Evolutionary conservation across 441 rosid species (phyloP).

Genomic region (Raphanus hybrid): DNA sequence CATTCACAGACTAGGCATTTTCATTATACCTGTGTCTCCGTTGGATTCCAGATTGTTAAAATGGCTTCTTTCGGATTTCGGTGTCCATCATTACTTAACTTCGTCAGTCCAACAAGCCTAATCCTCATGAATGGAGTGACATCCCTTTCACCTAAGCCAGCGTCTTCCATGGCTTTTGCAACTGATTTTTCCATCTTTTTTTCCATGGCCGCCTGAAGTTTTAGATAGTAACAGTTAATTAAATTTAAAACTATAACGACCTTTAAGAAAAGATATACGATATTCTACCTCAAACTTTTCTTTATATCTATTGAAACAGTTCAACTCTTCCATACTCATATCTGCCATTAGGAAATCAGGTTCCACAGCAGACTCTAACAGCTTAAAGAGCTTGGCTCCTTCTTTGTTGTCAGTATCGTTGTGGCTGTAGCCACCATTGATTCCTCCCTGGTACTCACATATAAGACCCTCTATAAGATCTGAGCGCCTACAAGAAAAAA

Average conservation of each 20-base stretch:
- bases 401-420: conserved; percentile 79
- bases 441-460: conserved; percentile 66
- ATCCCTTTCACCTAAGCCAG: conserved; percentile 77
- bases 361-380: conserved; percentile 87
- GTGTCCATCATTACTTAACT: conserved; percentile 46
- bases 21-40: conserved; percentile 76
- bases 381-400: conserved; percentile 77
- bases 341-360: conserved; percentile 96
- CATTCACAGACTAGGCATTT: conserved; percentile 22
- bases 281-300: conserved; percentile 72
- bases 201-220: conserved; percentile 64
- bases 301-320: conserved; percentile 70
- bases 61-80: conserved; percentile 50
- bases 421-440: conserved; percentile 45
- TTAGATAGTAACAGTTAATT: conserved; percentile 23
- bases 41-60: conserved; percentile 93
- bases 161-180: conserved; percentile 68
- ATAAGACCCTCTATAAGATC: conserved; percentile 66
- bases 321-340: conserved; percentile 87
- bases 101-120: conserved; percentile 77
- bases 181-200: conserved; percentile 68
- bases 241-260: neutral
- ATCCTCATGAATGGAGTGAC: conserved; percentile 91
- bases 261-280: conserved; percentile 26
- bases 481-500: conserved; percentile 56